Conservation (phyloP, 768 basidiomycete species). For the Scleroderma citrinum region DNA sequence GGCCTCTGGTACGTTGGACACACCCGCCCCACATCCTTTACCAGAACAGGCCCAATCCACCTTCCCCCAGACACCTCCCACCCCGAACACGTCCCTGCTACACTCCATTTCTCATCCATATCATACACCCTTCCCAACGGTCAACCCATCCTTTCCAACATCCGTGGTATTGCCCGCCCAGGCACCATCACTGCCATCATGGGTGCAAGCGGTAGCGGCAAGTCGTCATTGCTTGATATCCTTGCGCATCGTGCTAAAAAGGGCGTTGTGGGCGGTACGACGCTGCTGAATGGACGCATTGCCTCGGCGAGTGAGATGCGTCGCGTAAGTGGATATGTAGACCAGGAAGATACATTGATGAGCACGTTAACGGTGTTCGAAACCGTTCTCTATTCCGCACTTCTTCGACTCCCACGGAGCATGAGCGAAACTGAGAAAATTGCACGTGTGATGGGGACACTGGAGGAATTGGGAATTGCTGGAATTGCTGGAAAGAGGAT, state of each 20-base stretch:
- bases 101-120: conserved; percentile 83
- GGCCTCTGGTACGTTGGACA: conserved; percentile 93
- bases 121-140: conserved; percentile 65
- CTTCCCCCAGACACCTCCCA: conserved; percentile 72
- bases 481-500: conserved; percentile 87
- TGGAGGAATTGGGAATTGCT: conserved; percentile 93
- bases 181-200: conserved; percentile 94
- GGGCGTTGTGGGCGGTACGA: conserved; percentile 65
- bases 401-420: conserved; percentile 84
- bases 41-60: conserved; percentile 62
- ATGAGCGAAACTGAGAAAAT: conserved; percentile 97
- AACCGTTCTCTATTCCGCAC: conserved; percentile 89
- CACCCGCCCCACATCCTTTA: conserved; percentile 34
- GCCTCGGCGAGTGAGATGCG: conserved; percentile 73
- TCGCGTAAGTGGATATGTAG: conserved; percentile 89
- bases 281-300: conserved; percentile 80
- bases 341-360: conserved; percentile 98
- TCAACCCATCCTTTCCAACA: conserved; percentile 67
- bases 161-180: conserved; percentile 79
- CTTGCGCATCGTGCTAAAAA: conserved; percentile 87
- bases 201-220: conserved; percentile 95
- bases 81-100: conserved; percentile 87
- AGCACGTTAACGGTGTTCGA: conserved; percentile 97
- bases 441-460: conserved; percentile 88
- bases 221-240: conserved; percentile 94